Conservation (phyloP, 1,284 basidiomycete species). For the Ustilago vetiveriae region DNA sequence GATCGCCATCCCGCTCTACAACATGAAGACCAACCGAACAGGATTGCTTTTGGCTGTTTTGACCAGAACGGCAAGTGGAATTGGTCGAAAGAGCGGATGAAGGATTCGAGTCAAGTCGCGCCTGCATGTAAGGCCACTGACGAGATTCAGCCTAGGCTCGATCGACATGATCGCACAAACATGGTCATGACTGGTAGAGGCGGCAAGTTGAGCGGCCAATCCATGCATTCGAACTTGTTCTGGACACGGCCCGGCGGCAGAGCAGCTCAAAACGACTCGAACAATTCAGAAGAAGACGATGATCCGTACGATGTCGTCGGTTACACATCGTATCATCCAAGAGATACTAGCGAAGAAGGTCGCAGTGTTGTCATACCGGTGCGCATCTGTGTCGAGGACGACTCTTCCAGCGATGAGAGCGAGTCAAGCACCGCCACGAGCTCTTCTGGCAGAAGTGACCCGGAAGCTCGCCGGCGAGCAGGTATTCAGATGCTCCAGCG, state of each 20-base stretch:
- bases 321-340: constrained; percentile 18
- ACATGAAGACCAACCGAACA: neutral
- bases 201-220: constrained; percentile 1
- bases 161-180: constrained; percentile 21
- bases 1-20: constrained; percentile 10
- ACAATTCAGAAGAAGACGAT: constrained; percentile 13
- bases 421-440: constrained; percentile 11
- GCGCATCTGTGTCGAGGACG: constrained; percentile 28
- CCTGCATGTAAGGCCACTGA: neutral
- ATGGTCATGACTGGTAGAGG: constrained; percentile 17
- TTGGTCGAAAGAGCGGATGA: constrained; percentile 3
- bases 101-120: neutral
- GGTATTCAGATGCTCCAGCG: constrained; percentile 32
- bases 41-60: constrained; percentile 9
- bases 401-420: constrained; percentile 37
- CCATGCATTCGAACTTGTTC: neutral
- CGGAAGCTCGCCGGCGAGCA: constrained; percentile 31
- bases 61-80: constrained; percentile 22
- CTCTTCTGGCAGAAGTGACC: constrained; percentile 18
- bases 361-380: constrained; percentile 23
- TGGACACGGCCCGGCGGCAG: neutral
- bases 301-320: constrained; percentile 16
- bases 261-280: neutral
- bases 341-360: neutral
- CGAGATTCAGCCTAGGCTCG: neutral